Base-by-base conservation (phyloP, 2,329 filamentous ascomycete genomes). In the Aspergillus glaucus region DNA sequence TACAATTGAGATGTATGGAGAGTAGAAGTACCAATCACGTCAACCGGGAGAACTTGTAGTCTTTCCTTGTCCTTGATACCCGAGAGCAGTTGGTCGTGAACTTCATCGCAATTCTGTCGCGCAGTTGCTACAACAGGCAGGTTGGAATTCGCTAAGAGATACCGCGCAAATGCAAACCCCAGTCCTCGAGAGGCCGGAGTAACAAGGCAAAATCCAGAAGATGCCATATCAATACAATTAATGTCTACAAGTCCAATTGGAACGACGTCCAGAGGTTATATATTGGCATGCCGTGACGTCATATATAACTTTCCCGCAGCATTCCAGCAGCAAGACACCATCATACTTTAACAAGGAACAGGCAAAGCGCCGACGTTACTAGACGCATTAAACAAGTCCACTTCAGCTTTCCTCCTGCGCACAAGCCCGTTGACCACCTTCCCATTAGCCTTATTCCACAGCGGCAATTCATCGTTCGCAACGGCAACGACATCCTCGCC, bases 181-280 rank as follows among this genome's bases (percentile, higher is more conserved):
- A 86, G 80, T 53, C 83, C 82, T 54, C 81, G 72, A 6, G 80
- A 85, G 26, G 81, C 77, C 2, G 83, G 83, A 10, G 76, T 78
- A 8, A 72, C 63, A 28, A 76, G 56, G 17, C 24, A 43, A 2
- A 43, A 43, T 8, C 41, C 41, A 28, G 41, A 43, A 26, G 41
- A 30, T 26, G 41, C 22, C 24, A 43, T 43, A 10, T 21, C 12
- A 1, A 12, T 40, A 10, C 15, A 40, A 40, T 19, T 22, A 17
- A 10, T 40, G 37, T 19, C 8, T 22, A 19, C 37, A 40, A 12
- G 10, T 22, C 6, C 37, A 19, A 22, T 21, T 17, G 6, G 5
- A 17, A 36, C 34, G 34, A 36, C 14, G 9, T 7, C 14, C 34
- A 17, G 17, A 40, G 9, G 17, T 40, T 21, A 40, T 30, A 17